Conservation (phyloP, 2,329 filamentous ascomycete species). For the Xylariaceae sp. region DNA sequence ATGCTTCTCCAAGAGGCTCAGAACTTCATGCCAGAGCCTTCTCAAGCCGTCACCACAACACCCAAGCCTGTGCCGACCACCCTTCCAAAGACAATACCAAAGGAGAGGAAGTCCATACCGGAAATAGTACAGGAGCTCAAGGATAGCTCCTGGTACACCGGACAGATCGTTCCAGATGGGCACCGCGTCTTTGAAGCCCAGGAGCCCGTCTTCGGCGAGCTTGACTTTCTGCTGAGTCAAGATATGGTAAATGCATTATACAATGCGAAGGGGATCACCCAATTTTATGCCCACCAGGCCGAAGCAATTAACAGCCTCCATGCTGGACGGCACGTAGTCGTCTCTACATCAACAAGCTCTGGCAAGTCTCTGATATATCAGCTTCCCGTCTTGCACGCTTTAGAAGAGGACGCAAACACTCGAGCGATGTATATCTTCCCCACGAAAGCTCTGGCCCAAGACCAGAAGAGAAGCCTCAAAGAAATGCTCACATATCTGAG, state of each 20-base stretch:
- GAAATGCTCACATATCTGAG: constrained; percentile 78
- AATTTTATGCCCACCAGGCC: constrained; percentile 85
- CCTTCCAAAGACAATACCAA: constrained; percentile 66
- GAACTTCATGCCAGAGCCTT: constrained; percentile 54
- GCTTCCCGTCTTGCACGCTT: constrained; percentile 77
- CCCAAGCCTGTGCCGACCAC: constrained; percentile 30
- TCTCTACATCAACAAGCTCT: constrained; percentile 91
- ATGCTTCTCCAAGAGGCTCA: constrained; percentile 52
- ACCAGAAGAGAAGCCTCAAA: constrained; percentile 81
- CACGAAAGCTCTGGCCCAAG: constrained; percentile 91
- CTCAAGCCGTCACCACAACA: constrained; percentile 30
- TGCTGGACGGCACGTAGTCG: constrained; percentile 77
- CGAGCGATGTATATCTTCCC: constrained; percentile 97
- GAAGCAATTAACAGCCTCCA: constrained; percentile 87
- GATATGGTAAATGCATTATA: constrained; percentile 92
- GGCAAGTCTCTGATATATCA: constrained; percentile 99
- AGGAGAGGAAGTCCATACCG: constrained; percentile 68
- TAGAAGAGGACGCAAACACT: constrained; percentile 69
- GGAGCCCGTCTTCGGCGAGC: constrained; percentile 69
- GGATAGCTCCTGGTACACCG: constrained; percentile 76
- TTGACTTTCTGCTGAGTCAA: constrained; percentile 83
- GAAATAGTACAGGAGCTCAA: constrained; percentile 84
- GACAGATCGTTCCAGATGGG: constrained; percentile 87
- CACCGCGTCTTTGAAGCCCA: constrained; percentile 88
- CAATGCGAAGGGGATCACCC: constrained; percentile 79